phyloP scores from a whole-genome alignment of 2,329 filamentous ascomycete species.

The Neofusicoccum sp. region DNA sequence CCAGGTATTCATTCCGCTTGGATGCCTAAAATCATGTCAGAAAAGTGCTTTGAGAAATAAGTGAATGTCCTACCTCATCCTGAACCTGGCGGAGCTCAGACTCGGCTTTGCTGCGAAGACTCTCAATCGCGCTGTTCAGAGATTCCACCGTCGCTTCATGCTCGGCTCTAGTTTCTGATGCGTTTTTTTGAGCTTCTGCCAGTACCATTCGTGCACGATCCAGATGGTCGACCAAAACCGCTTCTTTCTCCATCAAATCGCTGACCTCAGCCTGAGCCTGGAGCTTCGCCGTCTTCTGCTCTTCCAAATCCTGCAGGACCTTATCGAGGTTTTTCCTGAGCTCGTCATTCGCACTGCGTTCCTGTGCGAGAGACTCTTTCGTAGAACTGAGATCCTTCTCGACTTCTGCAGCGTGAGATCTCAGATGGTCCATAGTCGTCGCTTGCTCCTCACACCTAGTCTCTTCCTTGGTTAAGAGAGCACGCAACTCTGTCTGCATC shows the following conservation, averaged over 20 bases:
- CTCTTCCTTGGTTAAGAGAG: constrained; percentile 42
- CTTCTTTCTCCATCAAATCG: constrained; percentile 24
- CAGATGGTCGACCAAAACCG: constrained; percentile 25
- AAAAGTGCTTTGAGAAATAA: neutral
- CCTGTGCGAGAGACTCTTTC: constrained; percentile 1
- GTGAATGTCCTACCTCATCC: neutral
- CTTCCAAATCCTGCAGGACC: constrained; percentile 26
- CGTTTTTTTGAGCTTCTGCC: neutral
- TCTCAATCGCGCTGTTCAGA: neutral
- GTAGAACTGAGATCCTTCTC: neutral
- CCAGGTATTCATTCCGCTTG: neutral
- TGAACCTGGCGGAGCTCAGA: neutral
- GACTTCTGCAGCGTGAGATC: constrained; percentile 4
- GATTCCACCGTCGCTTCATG: neutral
- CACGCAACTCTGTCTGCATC: constrained; percentile 39
- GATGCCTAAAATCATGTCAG: neutral
- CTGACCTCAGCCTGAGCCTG: constrained; percentile 26
- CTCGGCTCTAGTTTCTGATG: neutral
- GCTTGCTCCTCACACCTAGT: constrained; percentile 35
- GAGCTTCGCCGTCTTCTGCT: constrained; percentile 21
- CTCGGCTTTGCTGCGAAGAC: neutral
- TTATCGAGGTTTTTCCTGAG: constrained; percentile 29
- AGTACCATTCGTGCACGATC: neutral
- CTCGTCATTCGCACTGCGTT: constrained; percentile 27
- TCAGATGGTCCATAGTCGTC: constrained; percentile 2